phyloP scores from a whole-genome alignment of 805 yeast species.

The Zygotorulaspora sp. region DNA sequence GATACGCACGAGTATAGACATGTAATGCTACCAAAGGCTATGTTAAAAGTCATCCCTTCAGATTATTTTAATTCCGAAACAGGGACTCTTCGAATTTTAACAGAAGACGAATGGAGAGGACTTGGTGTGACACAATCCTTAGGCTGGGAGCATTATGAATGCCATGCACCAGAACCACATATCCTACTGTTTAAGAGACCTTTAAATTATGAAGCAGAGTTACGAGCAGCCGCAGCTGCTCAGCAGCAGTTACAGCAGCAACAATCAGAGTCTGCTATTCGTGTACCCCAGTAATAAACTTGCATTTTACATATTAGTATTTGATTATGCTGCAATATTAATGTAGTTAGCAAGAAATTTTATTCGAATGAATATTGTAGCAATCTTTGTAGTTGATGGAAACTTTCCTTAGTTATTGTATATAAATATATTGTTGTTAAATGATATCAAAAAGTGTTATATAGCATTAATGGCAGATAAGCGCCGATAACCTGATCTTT shows the following conservation, averaged over 20 bases:
- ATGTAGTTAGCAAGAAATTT: too few relatives aligned
- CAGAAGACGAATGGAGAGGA: constrained; percentile 99
- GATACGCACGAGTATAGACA: constrained; percentile 92
- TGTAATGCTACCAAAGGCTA: constrained; percentile 92
- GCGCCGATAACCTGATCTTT: too few relatives aligned
- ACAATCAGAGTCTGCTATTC: constrained; percentile 14
- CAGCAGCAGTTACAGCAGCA: constrained; percentile 26
- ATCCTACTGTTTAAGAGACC: constrained; percentile 81
- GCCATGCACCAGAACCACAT: constrained; percentile 98
- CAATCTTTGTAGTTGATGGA: too few relatives aligned
- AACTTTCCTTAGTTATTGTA: too few relatives aligned
- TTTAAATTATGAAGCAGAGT: constrained; percentile 46
- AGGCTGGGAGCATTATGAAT: constrained; percentile 98
- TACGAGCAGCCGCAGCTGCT: constrained; percentile 32
- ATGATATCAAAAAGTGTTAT: too few relatives aligned
- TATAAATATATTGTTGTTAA: too few relatives aligned
- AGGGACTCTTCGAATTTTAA: constrained; percentile 82
- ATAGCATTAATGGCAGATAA: too few relatives aligned
- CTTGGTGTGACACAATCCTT: constrained; percentile 94
- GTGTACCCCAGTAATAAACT: constrained; percentile 4
- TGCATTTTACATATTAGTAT: too few relatives aligned
- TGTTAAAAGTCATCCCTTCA: constrained; percentile 89
- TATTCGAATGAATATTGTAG: too few relatives aligned
- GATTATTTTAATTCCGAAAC: constrained; percentile 93
- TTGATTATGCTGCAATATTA: too few relatives aligned